A percentile compares a stretch with the other conserved stretches of the same genome.
phyloP scores from a whole-genome alignment of 2,329 filamentous ascomycete genomes.

The Penicillium sp. region DNA sequence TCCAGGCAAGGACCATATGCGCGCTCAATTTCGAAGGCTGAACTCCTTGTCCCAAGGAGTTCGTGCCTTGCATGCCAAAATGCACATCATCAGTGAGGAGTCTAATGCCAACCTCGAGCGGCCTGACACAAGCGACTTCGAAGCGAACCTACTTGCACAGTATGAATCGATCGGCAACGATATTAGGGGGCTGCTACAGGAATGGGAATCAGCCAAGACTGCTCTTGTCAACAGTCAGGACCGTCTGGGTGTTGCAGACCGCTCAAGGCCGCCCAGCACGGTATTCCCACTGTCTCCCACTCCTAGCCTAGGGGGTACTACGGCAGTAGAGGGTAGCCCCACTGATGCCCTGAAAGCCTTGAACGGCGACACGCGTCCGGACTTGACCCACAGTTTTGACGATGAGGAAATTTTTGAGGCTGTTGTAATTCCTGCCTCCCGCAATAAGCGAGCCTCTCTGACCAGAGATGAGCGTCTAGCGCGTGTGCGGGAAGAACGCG shows the following conservation, averaged over 20 bases:
- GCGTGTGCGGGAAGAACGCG: constrained; percentile 84
- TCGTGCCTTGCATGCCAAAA: constrained; percentile 86
- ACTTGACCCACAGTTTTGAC: constrained; percentile 33
- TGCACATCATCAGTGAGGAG: constrained; percentile 87
- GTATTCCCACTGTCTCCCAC: constrained; percentile 46
- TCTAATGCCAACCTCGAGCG: constrained; percentile 76
- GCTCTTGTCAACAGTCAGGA: constrained; percentile 78
- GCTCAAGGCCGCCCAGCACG: constrained; percentile 54
- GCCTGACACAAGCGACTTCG: constrained; percentile 67
- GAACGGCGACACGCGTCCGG: constrained; percentile 62
- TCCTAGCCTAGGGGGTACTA: constrained; percentile 46
- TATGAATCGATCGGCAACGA: constrained; percentile 94
- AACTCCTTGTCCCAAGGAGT: constrained; percentile 87
- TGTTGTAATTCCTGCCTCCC: constrained; percentile 65
- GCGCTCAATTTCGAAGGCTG: constrained; percentile 82
- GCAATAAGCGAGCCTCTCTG: constrained; percentile 64
- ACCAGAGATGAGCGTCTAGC: constrained; percentile 82
- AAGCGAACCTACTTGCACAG: constrained; percentile 74
- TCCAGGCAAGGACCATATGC: constrained; percentile 77
- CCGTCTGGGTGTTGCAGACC: constrained; percentile 65
- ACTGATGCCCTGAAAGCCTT: constrained; percentile 72
- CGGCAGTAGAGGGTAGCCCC: constrained; percentile 56
- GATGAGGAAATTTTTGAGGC: constrained; percentile 89
- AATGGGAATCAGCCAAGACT: constrained; percentile 86
- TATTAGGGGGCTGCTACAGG: constrained; percentile 72